Evolutionary conservation across 2,329 filamentous ascomycete species (phyloP).

Genomic region (Stemphylium lycopersici): DNA sequence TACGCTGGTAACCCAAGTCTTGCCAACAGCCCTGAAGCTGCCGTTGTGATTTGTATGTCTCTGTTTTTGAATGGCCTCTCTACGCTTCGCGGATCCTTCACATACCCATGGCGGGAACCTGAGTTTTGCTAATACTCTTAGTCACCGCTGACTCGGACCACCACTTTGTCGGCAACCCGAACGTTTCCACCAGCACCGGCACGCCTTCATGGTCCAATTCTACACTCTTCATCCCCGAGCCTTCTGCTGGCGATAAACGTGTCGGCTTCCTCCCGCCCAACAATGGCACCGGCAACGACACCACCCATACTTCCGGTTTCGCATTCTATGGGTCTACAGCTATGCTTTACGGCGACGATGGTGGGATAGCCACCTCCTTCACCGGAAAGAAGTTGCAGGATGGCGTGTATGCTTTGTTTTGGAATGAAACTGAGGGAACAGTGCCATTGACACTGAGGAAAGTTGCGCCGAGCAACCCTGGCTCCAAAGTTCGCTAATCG

Average conservation of each 20-base stretch:
- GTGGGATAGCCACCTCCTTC: neutral
- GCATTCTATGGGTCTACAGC: constrained; percentile 1
- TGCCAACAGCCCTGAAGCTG: constrained; percentile 1
- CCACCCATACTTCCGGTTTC: neutral
- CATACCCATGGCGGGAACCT: too few species aligned
- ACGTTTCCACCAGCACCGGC: neutral
- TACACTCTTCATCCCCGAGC: neutral
- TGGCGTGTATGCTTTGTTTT: neutral
- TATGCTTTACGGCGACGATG: neutral
- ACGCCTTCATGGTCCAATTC: neutral
- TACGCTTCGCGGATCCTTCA: too few species aligned
- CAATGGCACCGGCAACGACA: neutral
- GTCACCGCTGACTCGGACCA: neutral
- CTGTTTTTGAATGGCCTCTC: neutral
- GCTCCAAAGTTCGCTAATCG: neutral
- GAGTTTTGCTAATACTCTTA: neutral
- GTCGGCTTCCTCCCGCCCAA: neutral
- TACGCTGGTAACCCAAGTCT: neutral
- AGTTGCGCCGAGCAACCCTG: neutral
- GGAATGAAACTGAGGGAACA: neutral
- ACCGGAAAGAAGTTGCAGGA: neutral
- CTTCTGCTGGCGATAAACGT: neutral
- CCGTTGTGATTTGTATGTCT: constrained; percentile 1
- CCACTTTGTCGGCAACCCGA: neutral
- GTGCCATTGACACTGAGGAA: neutral